Evolutionary conservation across 192 early-diverging fungal genomes (phyloP).

Genomic region (Podila epigama): DNA sequence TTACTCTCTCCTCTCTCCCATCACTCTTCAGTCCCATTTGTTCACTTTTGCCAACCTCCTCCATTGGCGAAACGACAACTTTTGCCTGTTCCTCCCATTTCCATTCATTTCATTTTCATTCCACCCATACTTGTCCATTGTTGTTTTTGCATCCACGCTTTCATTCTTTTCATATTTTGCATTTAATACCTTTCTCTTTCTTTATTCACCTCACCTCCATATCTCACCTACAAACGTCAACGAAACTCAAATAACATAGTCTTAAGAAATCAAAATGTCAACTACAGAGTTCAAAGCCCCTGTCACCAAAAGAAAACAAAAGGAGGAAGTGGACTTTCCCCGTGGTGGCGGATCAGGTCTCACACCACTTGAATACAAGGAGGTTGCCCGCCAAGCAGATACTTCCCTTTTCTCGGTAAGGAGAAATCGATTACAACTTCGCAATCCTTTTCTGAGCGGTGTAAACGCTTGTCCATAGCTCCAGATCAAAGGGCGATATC

Average conservation of each 20-base stretch:
- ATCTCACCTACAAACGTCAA: neutral
- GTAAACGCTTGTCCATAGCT: too few species aligned
- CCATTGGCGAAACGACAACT: conserved; percentile 5
- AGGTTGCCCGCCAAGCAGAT: conserved; percentile 78
- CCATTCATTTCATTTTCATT: neutral
- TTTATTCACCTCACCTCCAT: neutral
- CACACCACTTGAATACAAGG: conserved; percentile 85
- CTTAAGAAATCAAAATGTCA: conserved; percentile 20
- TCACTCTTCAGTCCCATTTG: conserved; percentile 22
- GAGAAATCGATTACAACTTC: conserved; percentile 7
- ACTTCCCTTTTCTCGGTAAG: conserved; percentile 67
- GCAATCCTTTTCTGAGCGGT: neutral
- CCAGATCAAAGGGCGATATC: neutral
- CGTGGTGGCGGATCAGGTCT: conserved; percentile 82
- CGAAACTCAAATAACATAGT: neutral
- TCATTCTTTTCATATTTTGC: neutral
- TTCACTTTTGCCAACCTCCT: conserved; percentile 11
- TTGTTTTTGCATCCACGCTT: neutral
- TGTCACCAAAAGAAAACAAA: conserved; percentile 46
- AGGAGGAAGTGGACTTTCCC: conserved; percentile 77
- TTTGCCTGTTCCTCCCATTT: neutral
- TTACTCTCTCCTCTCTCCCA: conserved; percentile 1
- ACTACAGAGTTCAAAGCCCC: conserved; percentile 49
- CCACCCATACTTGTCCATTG: neutral
- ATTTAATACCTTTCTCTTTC: neutral